Conservation (phyloP, 2,329 filamentous ascomycete species). For the Coleophoma cylindrospora region DNA sequence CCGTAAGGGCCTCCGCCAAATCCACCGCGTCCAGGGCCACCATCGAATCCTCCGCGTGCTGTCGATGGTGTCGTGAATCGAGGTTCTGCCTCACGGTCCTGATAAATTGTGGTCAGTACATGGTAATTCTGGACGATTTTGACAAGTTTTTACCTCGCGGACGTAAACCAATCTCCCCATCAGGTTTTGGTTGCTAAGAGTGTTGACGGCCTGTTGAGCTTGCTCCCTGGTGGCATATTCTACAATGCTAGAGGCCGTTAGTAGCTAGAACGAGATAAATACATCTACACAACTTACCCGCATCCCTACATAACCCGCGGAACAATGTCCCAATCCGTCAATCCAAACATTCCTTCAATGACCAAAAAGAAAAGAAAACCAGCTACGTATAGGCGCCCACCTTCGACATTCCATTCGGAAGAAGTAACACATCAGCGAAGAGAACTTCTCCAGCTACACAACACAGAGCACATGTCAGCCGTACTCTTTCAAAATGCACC, state of each 20-base stretch:
- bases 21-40: slow-evolving; percentile 38
- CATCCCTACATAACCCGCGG: slow-evolving; percentile 95
- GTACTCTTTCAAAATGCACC: slow-evolving; percentile 16
- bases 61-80: slow-evolving; percentile 79
- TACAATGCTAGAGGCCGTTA: slow-evolving; percentile 71
- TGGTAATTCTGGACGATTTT: neutral
- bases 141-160: slow-evolving; percentile 67
- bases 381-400: slow-evolving; percentile 92
- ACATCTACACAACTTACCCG: slow-evolving; percentile 66
- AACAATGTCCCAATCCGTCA: slow-evolving; percentile 97
- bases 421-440: slow-evolving; percentile 98
- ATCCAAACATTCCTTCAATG: slow-evolving; percentile 89
- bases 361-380: slow-evolving; percentile 56
- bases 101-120: slow-evolving; percentile 7
- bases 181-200: slow-evolving; percentile 97
- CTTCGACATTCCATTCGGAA: slow-evolving; percentile 99
- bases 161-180: slow-evolving; percentile 99
- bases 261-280: too few relatives aligned
- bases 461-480: slow-evolving; percentile 29
- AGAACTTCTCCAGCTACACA: slow-evolving; percentile 90
- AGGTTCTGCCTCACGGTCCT: slow-evolving; percentile 98
- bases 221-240: slow-evolving; percentile 99
- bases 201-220: slow-evolving; percentile 94
- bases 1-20: slow-evolving; percentile 44
- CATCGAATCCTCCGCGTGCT: slow-evolving; percentile 57